A percentile compares a stretch with the other conserved stretches of the same genome.
phyloP scores from a whole-genome alignment of 345 rosid species.

The Lepidium aucheri region DNA sequence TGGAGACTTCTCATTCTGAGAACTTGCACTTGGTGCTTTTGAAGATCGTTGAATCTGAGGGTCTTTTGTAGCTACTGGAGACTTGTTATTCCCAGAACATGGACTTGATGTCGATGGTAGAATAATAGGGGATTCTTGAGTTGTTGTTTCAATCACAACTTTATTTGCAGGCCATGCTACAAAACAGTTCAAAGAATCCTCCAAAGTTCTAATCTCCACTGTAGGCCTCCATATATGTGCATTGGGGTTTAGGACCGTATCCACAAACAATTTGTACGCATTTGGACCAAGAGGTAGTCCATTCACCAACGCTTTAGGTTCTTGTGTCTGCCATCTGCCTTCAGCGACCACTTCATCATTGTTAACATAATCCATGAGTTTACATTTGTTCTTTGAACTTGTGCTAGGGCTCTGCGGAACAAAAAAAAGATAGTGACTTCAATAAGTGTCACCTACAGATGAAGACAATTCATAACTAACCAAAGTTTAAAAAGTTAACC shows the following conservation, averaged over 20 bases:
- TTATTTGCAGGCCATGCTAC: background rate
- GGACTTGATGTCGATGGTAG: background rate
- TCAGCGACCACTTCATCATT: background rate
- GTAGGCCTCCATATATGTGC: slow-evolving; percentile 6
- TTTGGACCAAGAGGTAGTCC: background rate
- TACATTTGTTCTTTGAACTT: background rate
- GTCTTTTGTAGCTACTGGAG: too few relatives aligned
- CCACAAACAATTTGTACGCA: too few relatives aligned
- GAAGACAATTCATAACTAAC: background rate
- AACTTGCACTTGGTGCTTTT: too few relatives aligned
- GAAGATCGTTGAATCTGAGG: too few relatives aligned
- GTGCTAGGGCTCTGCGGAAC: background rate
- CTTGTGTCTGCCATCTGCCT: background rate
- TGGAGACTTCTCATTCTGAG: background rate
- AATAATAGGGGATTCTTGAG: background rate
- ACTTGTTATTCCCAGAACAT: too few relatives aligned
- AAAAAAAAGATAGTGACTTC: background rate
- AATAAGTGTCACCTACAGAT: background rate
- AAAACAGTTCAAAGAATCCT: background rate
- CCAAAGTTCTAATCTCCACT: background rate
- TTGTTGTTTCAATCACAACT: background rate
- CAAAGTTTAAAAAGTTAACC: background rate
- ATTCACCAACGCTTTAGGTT: background rate
- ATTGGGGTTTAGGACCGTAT: too few relatives aligned
- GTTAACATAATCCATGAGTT: background rate